phyloP scores from a whole-genome alignment of 495 filamentous ascomycete genomes.

The Pyrenula aspistea region DNA sequence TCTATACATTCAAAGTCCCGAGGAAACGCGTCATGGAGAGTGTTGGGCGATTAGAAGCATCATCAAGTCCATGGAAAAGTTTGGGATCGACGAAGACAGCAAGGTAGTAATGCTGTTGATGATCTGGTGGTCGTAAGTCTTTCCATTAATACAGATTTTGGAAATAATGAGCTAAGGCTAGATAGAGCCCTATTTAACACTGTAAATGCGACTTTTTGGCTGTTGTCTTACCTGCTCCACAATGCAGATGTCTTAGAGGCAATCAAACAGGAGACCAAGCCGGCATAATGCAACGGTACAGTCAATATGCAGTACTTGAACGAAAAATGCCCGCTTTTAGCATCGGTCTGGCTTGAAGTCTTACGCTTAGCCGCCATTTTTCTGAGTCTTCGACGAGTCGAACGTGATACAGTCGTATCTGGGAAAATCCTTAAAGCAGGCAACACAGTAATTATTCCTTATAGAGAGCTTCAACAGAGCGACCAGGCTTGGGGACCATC shows the following conservation, averaged over 20 bases:
- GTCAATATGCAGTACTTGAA: neutral
- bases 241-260: neutral
- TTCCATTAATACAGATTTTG: neutral
- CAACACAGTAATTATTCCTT: neutral
- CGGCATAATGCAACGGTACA: neutral
- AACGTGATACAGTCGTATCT: neutral
- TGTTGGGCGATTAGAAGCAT: neutral
- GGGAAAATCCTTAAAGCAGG: neutral
- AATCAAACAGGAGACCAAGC: slow-evolving; percentile 1
- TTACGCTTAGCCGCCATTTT: neutral
- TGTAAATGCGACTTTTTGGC: neutral
- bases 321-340: neutral
- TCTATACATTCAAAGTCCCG: neutral
- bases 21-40: neutral
- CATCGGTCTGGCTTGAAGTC: neutral
- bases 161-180: neutral
- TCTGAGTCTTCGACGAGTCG: neutral
- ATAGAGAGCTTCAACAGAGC: neutral
- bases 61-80: neutral
- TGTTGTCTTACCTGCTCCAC: neutral
- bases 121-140: neutral
- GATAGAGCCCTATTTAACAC: neutral
- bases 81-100: neutral
- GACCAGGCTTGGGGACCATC: neutral
- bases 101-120: neutral